Conservation (phyloP, 164 flowering plant species). For the Amborella trichopoda region DNA sequence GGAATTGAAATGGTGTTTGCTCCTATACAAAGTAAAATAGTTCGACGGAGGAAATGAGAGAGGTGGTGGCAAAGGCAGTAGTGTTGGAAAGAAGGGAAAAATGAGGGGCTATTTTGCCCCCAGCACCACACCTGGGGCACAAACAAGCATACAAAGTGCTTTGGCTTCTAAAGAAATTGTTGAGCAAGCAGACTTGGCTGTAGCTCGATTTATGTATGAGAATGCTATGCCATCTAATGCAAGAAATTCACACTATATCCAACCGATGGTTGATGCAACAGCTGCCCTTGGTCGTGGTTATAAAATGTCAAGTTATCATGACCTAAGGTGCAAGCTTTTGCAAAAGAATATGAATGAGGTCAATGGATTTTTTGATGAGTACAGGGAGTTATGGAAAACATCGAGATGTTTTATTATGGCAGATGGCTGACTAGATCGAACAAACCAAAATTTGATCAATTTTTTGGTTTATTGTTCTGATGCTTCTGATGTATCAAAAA, state of each 20-base stretch:
- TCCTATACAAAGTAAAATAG: too few species aligned
- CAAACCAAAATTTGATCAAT: slow-evolving; percentile 12
- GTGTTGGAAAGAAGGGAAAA: slow-evolving; percentile 17
- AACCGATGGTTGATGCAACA: slow-evolving; percentile 37
- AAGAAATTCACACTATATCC: slow-evolving; percentile 26
- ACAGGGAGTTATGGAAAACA: slow-evolving; percentile 26
- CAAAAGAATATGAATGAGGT: slow-evolving; percentile 21
- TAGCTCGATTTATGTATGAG: slow-evolving; percentile 34
- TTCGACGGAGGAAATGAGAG: slow-evolving; percentile 4
- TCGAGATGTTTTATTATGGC: slow-evolving; percentile 32
- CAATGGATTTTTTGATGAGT: slow-evolving; percentile 16
- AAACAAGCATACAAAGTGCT: too few species aligned
- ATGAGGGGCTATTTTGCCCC: slow-evolving; percentile 13
- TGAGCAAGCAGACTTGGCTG: slow-evolving; percentile 31
- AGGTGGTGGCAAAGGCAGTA: slow-evolving; percentile 2
- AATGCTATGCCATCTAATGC: slow-evolving; percentile 27
- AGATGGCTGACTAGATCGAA: slow-evolving; percentile 30
- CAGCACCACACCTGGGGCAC: slow-evolving; percentile 16
- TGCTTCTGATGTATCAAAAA: slow-evolving; percentile 23
- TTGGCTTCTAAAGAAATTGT: slow-evolving; percentile 23
- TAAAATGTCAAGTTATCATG: too few species aligned
- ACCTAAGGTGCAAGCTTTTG: too few species aligned
- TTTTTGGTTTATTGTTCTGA: too few species aligned
- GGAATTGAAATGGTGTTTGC: too few species aligned
- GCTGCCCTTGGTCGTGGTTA: slow-evolving; percentile 39